phyloP scores from a whole-genome alignment of 2,329 filamentous ascomycete genomes.

The Colletotrichum cuscutae region DNA sequence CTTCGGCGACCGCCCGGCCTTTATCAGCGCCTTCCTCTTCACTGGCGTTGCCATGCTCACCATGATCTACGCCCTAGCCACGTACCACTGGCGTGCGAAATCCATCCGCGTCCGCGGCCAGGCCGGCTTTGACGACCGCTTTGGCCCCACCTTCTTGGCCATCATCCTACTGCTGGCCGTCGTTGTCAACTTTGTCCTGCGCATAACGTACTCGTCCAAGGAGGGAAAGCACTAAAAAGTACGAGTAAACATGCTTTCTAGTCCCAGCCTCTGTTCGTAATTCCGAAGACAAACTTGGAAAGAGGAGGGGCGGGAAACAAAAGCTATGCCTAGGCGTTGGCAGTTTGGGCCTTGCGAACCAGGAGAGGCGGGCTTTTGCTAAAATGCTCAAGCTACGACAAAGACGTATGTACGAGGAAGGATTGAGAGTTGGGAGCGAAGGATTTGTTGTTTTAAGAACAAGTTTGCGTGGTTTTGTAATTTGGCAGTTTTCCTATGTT shows the following conservation, averaged over 20 bases:
- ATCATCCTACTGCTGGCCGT: constrained; percentile 88
- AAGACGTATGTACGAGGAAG: neutral
- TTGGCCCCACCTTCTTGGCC: constrained; percentile 91
- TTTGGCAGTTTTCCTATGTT: neutral
- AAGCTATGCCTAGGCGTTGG: neutral
- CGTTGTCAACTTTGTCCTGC: constrained; percentile 94
- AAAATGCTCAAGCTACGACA: neutral
- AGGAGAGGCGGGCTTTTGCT: neutral
- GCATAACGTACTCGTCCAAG: constrained; percentile 64
- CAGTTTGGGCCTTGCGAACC: neutral
- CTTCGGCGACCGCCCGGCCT: constrained; percentile 94
- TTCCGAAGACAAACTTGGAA: no score
- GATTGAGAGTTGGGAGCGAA: neutral
- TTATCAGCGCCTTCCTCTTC: constrained; percentile 93
- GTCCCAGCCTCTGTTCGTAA: no score
- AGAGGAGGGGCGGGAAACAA: neutral
- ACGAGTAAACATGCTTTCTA: no score
- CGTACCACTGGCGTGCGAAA: constrained; percentile 97
- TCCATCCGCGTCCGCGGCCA: constrained; percentile 92
- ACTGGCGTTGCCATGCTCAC: constrained; percentile 93
- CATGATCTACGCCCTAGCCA: constrained; percentile 94
- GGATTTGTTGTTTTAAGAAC: neutral
- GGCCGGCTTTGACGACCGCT: constrained; percentile 95
- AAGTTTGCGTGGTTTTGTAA: neutral
- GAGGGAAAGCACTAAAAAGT: constrained; percentile 40